Base-by-base conservation (phyloP, 2,329 filamentous ascomycete species). In the Endocalyx cinctus region DNA sequence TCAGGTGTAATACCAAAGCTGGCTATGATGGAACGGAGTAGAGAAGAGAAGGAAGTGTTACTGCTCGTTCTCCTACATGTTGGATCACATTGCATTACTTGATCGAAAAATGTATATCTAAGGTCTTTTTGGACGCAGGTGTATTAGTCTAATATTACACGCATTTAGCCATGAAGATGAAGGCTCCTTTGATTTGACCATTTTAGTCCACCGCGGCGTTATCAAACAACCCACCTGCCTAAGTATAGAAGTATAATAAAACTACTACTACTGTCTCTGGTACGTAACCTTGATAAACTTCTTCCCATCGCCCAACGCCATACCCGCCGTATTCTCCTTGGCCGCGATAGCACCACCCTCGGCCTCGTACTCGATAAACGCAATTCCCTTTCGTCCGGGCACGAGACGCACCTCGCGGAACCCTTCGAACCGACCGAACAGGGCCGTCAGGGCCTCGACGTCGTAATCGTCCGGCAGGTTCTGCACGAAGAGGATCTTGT, bases 401-500 rank as follows among this genome's bases (percentile, higher is more conserved):
- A 97, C 90, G 57, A 87, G 64, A 52, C 92, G 79, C 28, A 96
- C 86, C 67, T 98, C 92, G 57, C 83, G 84, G 70, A 98, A 96
- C 17, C 90, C 90, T 43, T 94, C 86, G 66, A 94, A 98, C 30
- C 84, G 81, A 31, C 80, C 79, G 64, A 97, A 98, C 42, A 97
- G 79, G 19, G 74, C 72, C 0, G 80, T 83, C 34, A 98, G 75
- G 16, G 73, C 77, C 44, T 94, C 88, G 52, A 86, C 79, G 58
- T 85, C 84, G 62, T 85, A 87, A 45, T 87, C 84, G 43, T 90
- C 86, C 7, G 92, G 89, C 22, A 98, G 65, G 51, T 97, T 90
- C 66, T 94, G 87, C 41, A 97, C 70, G 66, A 97, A 94, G 22
- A 98, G 75, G 47, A 88, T 94, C 69, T 95, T 96, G 76, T 97